Conservation (phyloP, 176 grass and related monocot genomes). For the Hsuehochloa calcarea region DNA sequence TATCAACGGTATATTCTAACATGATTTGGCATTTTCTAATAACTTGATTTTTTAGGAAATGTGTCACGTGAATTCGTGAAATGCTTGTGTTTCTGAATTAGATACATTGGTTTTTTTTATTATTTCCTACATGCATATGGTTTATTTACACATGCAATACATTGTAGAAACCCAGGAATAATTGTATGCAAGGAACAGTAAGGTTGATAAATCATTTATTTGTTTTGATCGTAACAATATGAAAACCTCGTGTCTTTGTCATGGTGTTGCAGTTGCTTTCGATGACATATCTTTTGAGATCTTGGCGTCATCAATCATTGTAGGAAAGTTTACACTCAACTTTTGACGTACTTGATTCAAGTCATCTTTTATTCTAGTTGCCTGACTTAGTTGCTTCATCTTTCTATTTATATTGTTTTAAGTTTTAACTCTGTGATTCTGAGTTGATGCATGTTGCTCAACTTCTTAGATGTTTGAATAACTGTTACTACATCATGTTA, state of each 20-base stretch:
- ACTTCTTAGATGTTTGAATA: constrained; percentile 19
- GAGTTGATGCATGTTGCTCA: constrained; percentile 17
- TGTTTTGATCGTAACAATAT: neutral
- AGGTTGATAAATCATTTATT: constrained; percentile 1
- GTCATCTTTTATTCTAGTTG: neutral
- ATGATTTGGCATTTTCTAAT: neutral
- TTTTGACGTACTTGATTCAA: neutral
- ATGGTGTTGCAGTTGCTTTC: constrained; percentile 17
- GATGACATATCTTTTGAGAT: neutral
- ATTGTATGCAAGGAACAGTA: neutral
- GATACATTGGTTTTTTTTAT: neutral
- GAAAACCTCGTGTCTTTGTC: constrained; percentile 1
- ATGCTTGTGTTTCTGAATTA: neutral
- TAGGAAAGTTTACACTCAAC: neutral
- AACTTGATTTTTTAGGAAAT: neutral
- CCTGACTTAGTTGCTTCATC: neutral
- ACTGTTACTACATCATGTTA: neutral
- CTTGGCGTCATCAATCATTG: constrained; percentile 1
- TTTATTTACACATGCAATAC: neutral
- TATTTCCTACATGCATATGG: neutral
- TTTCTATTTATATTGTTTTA: neutral
- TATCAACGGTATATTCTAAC: constrained; percentile 1
- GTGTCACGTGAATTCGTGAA: neutral
- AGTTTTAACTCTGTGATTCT: constrained; percentile 1
- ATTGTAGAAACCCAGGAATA: neutral